phyloP scores from a whole-genome alignment of 441 rosid species.

The Pelargonium myrrhifolium region DNA sequence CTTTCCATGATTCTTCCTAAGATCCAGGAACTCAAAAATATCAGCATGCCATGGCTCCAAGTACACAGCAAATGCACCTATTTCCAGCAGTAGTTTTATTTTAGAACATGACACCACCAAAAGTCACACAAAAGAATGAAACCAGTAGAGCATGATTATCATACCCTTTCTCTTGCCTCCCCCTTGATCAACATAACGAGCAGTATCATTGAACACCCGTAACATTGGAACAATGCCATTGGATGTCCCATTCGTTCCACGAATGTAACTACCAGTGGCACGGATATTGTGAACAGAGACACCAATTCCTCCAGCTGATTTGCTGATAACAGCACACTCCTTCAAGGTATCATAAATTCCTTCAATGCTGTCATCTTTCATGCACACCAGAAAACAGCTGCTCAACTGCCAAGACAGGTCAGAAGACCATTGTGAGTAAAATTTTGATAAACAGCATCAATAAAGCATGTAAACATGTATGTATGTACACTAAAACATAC shows the following conservation, averaged over 20 bases:
- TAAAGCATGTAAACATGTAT: background rate
- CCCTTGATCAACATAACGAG: constrained; percentile 91
- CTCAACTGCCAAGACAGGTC: constrained; percentile 60
- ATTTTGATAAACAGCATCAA: background rate
- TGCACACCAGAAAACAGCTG: constrained; percentile 81
- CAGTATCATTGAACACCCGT: constrained; percentile 85
- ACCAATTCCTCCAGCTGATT: constrained; percentile 95
- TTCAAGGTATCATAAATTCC: constrained; percentile 86
- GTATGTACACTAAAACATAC: constrained; percentile 26
- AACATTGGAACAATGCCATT: constrained; percentile 90
- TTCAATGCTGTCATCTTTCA: constrained; percentile 91
- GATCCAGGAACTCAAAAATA: constrained; percentile 70
- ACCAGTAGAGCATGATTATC: background rate
- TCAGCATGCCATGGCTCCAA: constrained; percentile 97
- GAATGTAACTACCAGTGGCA: constrained; percentile 81
- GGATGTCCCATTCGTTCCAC: constrained; percentile 88
- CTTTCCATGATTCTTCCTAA: constrained; percentile 81
- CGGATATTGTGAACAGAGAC: constrained; percentile 85
- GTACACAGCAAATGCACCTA: constrained; percentile 90
- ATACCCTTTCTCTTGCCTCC: constrained; percentile 92
- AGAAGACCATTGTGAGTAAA: constrained; percentile 4
- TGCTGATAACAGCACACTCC: constrained; percentile 89
- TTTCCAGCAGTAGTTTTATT: constrained; percentile 6
- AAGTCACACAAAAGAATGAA: background rate
- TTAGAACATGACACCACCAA: background rate